phyloP scores from a whole-genome alignment of 192 early-diverging fungal genomes.

The Spinellus fusiger region DNA sequence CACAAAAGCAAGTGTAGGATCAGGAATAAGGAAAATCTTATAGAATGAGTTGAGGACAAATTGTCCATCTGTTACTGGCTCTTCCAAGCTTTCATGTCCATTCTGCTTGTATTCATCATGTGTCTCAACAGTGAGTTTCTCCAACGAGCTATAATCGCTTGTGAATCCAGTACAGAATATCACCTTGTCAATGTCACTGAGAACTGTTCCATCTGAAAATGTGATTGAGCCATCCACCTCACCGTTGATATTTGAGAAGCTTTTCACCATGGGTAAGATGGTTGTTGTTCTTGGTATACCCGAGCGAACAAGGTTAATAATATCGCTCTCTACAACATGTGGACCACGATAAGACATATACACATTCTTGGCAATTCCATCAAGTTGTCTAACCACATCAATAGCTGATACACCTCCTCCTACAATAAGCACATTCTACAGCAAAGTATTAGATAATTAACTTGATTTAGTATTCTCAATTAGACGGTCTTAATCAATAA shows the following conservation, averaged over 20 bases:
- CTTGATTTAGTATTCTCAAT: not conserved
- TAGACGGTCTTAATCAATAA: not conserved
- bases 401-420: conserved; percentile 11
- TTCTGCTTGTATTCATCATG: not conserved
- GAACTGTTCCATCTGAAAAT: conserved; percentile 51
- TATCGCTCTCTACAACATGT: not conserved
- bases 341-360: conserved; percentile 12
- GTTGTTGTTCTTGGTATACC: conserved; percentile 2
- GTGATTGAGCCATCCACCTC: conserved; percentile 5
- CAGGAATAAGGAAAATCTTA: conserved; percentile 11
- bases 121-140: conserved; percentile 1
- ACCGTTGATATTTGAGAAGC: conserved; percentile 9
- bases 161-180: conserved; percentile 62
- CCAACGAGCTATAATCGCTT: conserved; percentile 45
- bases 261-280: not conserved
- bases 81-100: not conserved
- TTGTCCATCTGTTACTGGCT: not conserved
- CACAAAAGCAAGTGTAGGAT: conserved; percentile 22
- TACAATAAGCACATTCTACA: conserved; percentile 12
- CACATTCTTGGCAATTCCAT: conserved; percentile 4
- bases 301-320: conserved; percentile 1
- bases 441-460: not conserved
- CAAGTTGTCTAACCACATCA: conserved; percentile 10
- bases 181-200: conserved; percentile 48
- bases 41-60: not conserved